These are phyloP conservation scores for Candida tallmaniae DNA, from an alignment of 805 yeast genomes.

Conservation along the genomic window DNA sequence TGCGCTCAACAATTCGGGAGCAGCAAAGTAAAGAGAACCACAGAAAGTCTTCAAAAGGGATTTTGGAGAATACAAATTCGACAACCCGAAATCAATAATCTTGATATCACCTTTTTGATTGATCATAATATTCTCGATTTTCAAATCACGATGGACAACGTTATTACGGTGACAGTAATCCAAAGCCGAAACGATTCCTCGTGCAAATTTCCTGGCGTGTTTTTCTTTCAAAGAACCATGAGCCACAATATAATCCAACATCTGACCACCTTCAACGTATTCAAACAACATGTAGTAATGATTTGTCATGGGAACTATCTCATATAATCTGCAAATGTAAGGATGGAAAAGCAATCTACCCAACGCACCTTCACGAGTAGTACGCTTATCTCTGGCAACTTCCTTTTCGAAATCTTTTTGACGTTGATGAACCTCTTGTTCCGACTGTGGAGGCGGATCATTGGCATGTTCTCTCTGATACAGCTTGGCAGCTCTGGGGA, in stretches of 20 bases:
- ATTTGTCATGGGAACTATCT: constrained; percentile 93
- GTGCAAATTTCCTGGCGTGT: constrained; percentile 89
- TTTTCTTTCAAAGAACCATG: constrained; percentile 93
- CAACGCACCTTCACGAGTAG: constrained; percentile 91
- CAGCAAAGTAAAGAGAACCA: constrained; percentile 97
- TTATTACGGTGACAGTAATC: constrained; percentile 92
- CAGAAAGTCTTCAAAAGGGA: constrained; percentile 85
- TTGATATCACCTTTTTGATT: constrained; percentile 91
- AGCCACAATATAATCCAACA: constrained; percentile 93
- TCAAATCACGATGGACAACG: constrained; percentile 94
- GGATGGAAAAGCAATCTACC: constrained; percentile 90
- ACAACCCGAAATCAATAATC: constrained; percentile 93
- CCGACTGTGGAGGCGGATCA: constrained; percentile 61
- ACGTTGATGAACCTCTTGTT: constrained; percentile 53
- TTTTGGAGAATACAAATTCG: constrained; percentile 74
- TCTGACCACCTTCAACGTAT: constrained; percentile 94
- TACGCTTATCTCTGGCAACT: constrained; percentile 84
- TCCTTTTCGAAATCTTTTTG: constrained; percentile 76
- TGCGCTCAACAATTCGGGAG: constrained; percentile 92
- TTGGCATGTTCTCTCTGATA: constrained; percentile 68
- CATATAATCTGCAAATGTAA: constrained; percentile 84
- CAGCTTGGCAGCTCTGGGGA: constrained; percentile 80
- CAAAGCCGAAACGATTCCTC: constrained; percentile 90
- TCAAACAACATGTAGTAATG: constrained; percentile 97
- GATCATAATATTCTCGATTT: constrained; percentile 94